A percentile compares a stretch with the other conserved stretches of the same genome.
These are phyloP conservation scores for Stemphylium beticola DNA, from an alignment of 2,329 filamentous ascomycete species.

Conservation along the genomic window DNA sequence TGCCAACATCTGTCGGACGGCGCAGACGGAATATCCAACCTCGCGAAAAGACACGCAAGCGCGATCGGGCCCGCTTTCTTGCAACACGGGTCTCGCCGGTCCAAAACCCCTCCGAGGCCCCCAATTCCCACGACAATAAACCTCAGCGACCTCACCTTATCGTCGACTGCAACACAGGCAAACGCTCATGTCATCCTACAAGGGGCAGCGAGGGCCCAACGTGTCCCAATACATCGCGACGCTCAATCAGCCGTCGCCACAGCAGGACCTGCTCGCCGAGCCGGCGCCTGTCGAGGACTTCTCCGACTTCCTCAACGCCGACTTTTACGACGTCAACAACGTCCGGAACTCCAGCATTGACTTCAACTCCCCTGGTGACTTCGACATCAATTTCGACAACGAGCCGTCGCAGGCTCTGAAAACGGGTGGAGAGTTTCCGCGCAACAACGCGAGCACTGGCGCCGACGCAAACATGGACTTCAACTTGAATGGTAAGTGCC, in stretches of 20 bases:
- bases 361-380: slow-evolving; percentile 33
- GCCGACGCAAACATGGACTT: slow-evolving; percentile 43
- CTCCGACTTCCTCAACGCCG: slow-evolving; percentile 62
- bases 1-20: not conserved
- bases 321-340: slow-evolving; percentile 72
- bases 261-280: slow-evolving; percentile 36
- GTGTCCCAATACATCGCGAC: slow-evolving; percentile 89
- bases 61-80: slow-evolving; percentile 19
- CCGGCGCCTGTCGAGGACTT: slow-evolving; percentile 56
- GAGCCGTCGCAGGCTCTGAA: slow-evolving; percentile 24
- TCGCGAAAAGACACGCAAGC: slow-evolving; percentile 9
- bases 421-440: slow-evolving; percentile 21
- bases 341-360: slow-evolving; percentile 31
- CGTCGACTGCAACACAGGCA: slow-evolving; percentile 12
- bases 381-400: slow-evolving; percentile 38
- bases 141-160: slow-evolving; percentile 17
- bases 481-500: slow-evolving; percentile 42
- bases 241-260: slow-evolving; percentile 71
- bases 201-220: slow-evolving; percentile 79
- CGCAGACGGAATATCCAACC: not conserved
- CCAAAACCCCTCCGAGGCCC: slow-evolving; percentile 23
- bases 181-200: slow-evolving; percentile 71
- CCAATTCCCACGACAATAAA: slow-evolving; percentile 18
- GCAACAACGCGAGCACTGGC: slow-evolving; percentile 20
- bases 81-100: slow-evolving; percentile 17